These are phyloP conservation scores for Clausena lansium DNA, from an alignment of 345 rosid species.

Conservation along the genomic window DNA sequence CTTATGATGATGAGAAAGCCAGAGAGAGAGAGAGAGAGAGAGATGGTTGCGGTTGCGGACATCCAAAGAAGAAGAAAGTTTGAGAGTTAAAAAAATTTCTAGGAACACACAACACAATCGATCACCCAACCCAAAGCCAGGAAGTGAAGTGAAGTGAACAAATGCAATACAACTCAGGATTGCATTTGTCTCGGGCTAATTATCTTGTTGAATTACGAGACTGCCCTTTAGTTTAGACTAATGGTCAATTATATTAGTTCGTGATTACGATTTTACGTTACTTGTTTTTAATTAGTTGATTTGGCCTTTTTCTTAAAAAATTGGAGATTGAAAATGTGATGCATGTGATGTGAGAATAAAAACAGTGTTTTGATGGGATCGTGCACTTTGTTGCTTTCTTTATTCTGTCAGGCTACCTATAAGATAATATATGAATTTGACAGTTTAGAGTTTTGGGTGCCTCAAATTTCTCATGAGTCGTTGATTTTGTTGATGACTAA, in stretches of 20 bases:
- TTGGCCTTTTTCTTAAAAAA: background rate
- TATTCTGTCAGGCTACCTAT: too few species aligned
- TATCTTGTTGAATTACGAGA: background rate
- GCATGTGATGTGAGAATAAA: background rate
- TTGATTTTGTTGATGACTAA: constrained; percentile 5
- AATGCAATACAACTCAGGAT: constrained; percentile 20
- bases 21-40: constrained; percentile 13
- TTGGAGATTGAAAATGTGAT: constrained; percentile 2
- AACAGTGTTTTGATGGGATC: background rate
- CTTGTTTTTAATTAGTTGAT: background rate
- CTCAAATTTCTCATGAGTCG: constrained; percentile 6
- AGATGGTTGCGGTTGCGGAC: constrained; percentile 58
- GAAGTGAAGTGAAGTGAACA: too few species aligned
- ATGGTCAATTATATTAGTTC: background rate
- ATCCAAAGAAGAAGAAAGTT: constrained; percentile 49
- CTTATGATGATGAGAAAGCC: too few species aligned
- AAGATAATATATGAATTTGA: background rate
- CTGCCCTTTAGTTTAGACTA: background rate
- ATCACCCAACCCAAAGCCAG: constrained; percentile 32
- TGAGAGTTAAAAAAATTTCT: constrained; percentile 19
- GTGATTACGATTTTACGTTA: background rate
- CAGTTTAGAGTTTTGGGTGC: background rate
- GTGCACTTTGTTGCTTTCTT: background rate
- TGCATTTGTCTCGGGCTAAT: constrained; percentile 21
- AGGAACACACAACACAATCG: constrained; percentile 44